phyloP scores from a whole-genome alignment of 495 filamentous ascomycete genomes.

The Trichoderma erinaceum region DNA sequence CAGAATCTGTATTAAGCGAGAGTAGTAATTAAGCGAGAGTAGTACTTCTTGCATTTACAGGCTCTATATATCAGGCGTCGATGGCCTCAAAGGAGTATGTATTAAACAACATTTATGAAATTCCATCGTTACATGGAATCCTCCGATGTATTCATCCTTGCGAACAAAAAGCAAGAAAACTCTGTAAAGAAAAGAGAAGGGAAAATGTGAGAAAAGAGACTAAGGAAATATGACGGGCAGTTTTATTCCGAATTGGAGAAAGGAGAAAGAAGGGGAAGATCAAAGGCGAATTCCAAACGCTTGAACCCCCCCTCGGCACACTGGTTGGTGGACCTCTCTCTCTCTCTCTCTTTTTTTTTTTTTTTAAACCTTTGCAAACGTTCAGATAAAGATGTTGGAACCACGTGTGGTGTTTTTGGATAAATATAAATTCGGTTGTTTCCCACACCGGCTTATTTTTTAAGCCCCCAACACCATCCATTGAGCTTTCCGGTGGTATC shows the following conservation, averaged over 20 bases:
- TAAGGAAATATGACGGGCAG: neutral
- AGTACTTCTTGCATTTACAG: neutral
- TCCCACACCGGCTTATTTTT: neutral
- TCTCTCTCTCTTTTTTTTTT: no score
- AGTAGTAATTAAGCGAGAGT: neutral
- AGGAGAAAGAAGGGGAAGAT: neutral
- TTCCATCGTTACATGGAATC: neutral
- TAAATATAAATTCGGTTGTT: neutral
- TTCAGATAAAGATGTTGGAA: neutral
- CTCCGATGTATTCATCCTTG: neutral
- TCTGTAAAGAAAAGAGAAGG: neutral
- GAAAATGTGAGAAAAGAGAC: neutral
- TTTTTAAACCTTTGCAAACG: neutral
- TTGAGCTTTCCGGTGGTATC: neutral
- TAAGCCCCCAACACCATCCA: neutral
- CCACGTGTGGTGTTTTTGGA: neutral
- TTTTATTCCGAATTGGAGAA: neutral
- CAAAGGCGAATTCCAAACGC: slow-evolving; percentile 5
- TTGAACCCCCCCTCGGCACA: neutral
- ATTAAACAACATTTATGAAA: neutral
- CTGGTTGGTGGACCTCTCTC: neutral
- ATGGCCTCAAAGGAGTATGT: neutral
- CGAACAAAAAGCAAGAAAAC: neutral
- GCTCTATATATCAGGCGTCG: neutral
- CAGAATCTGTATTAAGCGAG: neutral